These are phyloP conservation scores for Senna tora DNA, from an alignment of 306 rosid genomes.

Conservation along the genomic window DNA sequence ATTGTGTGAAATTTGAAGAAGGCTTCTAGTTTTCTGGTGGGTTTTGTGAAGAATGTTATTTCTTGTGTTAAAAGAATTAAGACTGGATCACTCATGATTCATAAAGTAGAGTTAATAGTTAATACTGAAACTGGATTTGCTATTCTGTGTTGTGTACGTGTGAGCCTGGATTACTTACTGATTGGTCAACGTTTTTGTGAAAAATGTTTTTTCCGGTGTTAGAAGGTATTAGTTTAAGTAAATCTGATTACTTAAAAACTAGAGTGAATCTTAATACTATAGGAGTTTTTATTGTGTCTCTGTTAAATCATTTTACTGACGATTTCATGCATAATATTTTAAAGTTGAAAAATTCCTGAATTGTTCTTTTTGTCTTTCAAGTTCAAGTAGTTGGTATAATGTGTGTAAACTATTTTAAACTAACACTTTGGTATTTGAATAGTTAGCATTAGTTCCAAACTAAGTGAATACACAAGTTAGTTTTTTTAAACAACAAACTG, in stretches of 20 bases:
- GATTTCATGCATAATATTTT: neutral
- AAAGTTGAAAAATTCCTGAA: neutral
- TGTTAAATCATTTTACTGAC: too few relatives aligned
- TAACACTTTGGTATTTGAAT: too few relatives aligned
- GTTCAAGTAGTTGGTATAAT: neutral
- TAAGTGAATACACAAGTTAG: too few relatives aligned
- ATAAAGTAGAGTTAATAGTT: neutral
- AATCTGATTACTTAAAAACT: neutral
- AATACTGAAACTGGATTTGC: neutral
- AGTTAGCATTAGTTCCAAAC: too few relatives aligned
- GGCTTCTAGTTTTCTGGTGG: constrained; percentile 6
- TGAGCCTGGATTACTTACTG: constrained; percentile 13
- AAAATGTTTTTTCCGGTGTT: neutral
- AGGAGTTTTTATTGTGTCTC: neutral
- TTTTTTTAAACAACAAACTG: too few relatives aligned
- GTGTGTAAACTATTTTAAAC: too few relatives aligned
- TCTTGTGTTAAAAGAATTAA: neutral
- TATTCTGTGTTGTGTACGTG: neutral
- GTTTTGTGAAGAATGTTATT: constrained; percentile 3
- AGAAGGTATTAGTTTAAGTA: neutral
- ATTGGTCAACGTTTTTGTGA: neutral
- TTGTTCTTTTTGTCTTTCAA: neutral
- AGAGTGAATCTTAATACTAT: neutral
- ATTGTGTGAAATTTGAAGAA: neutral
- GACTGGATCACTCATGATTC: neutral